Conservation (phyloP, 805 yeast genomes). For the Spencermartinsiella europaea region DNA sequence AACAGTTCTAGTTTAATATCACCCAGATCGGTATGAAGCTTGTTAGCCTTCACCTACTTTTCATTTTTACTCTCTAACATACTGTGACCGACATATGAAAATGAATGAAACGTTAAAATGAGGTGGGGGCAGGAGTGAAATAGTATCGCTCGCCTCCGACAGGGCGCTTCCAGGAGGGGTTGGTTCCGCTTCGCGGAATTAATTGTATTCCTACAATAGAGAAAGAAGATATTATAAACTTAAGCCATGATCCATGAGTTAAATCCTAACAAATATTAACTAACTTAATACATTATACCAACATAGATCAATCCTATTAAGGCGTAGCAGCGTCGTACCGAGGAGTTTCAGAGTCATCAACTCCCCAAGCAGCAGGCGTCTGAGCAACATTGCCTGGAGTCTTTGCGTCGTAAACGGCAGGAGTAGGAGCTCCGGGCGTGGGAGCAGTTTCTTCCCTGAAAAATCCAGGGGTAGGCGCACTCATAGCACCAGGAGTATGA, state of each 20-base stretch:
- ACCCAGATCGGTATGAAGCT: slow-evolving; percentile 13
- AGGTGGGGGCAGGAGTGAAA: too few relatives aligned
- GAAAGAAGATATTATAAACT: too few relatives aligned
- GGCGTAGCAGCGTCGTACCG: slow-evolving; percentile 27
- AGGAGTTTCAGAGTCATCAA: slow-evolving; percentile 29
- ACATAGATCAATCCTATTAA: slow-evolving; percentile 11
- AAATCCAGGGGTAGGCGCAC: slow-evolving; percentile 40
- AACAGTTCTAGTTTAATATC: slow-evolving; percentile 34
- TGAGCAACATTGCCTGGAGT: slow-evolving; percentile 33
- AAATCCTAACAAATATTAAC: too few relatives aligned
- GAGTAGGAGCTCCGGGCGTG: slow-evolving; percentile 35
- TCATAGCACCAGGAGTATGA: slow-evolving; percentile 35
- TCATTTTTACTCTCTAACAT: neutral
- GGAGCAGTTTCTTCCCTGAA: slow-evolving; percentile 28
- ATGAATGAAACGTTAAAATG: too few relatives aligned
- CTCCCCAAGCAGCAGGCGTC: slow-evolving; percentile 33
- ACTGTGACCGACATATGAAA: slow-evolving; percentile 10
- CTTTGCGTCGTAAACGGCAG: slow-evolving; percentile 34
- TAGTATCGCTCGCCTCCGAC: too few relatives aligned
- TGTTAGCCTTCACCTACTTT: too few relatives aligned
- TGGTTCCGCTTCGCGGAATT: too few relatives aligned
- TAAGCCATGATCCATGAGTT: too few relatives aligned
- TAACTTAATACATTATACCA: too few relatives aligned
- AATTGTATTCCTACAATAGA: too few relatives aligned
- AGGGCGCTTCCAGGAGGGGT: too few relatives aligned